Conservation (phyloP, 352 stramenopile genomes). For the Peronospora tabacina region DNA sequence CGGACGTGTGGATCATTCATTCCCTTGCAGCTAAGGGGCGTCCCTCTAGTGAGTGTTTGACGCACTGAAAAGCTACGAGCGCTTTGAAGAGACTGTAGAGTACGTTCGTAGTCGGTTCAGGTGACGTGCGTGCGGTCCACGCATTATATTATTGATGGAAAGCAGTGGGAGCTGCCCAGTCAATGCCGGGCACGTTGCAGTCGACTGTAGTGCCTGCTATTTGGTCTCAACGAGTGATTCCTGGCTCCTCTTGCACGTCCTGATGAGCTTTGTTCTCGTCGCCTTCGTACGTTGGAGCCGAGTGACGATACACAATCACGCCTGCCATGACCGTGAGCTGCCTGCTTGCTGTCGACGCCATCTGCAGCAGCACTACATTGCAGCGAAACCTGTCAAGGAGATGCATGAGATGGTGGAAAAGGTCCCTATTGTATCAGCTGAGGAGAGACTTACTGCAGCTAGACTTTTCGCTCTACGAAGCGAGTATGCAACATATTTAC, state of each 20-base stretch:
- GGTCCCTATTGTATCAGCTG: conserved; percentile 1
- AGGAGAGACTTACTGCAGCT: conserved; percentile 9
- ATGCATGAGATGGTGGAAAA: conserved; percentile 2
- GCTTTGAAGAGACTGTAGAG: not conserved
- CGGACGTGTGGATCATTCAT: conserved; percentile 14
- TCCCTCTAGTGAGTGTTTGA: conserved; percentile 6
- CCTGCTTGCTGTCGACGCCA: conserved; percentile 16
- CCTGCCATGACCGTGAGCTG: conserved; percentile 16
- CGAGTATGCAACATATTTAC: conserved; percentile 50
- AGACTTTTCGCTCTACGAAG: conserved; percentile 16
- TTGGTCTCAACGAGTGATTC: conserved; percentile 10
- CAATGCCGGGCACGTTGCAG: conserved; percentile 13
- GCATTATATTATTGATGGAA: conserved; percentile 6
- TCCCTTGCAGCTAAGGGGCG: conserved; percentile 14
- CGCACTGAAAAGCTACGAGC: not conserved
- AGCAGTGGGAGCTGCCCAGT: conserved; percentile 16
- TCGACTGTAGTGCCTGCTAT: conserved; percentile 15
- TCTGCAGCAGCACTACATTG: conserved; percentile 9
- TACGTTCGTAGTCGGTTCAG: conserved; percentile 8
- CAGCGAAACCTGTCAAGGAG: conserved; percentile 4
- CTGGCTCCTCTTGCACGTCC: conserved; percentile 33
- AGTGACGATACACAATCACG: conserved; percentile 25
- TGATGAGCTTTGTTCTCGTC: conserved; percentile 38
- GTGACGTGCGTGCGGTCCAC: not conserved
- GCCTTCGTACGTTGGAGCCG: conserved; percentile 38